Conservation (phyloP, 2,329 filamentous ascomycete species). For the Dactylonectria macrodidyma region DNA sequence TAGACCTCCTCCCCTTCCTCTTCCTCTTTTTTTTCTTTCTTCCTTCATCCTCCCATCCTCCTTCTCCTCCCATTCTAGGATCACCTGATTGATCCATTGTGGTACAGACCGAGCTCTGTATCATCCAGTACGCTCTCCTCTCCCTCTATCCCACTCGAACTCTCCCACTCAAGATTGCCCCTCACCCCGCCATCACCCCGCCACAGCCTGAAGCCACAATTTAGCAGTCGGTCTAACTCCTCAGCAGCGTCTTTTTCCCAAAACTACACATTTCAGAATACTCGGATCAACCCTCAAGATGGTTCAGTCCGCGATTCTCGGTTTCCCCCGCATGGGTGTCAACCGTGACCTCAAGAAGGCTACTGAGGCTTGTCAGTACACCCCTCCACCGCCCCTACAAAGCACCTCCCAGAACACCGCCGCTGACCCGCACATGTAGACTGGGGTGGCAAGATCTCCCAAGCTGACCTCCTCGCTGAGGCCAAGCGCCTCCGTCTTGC, state of each 20-base stretch:
- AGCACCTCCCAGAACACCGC: conserved; percentile 17
- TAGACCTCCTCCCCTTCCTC: conserved; percentile 38
- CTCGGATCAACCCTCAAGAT: conserved; percentile 62
- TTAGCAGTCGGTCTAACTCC: conserved; percentile 31
- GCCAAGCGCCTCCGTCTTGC: conserved; percentile 96
- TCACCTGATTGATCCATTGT: conserved; percentile 48
- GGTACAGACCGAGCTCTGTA: conserved; percentile 48
- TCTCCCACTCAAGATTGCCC: conserved; percentile 33
- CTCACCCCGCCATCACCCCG: conserved; percentile 46
- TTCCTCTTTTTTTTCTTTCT: conserved; percentile 40
- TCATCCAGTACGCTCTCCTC: conserved; percentile 40
- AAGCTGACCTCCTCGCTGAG: conserved; percentile 91
- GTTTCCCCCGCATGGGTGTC: conserved; percentile 98
- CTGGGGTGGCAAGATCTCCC: conserved; percentile 95
- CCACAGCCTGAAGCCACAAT: conserved; percentile 25
- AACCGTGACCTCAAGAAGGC: conserved; percentile 99
- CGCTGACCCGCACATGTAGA: conserved; percentile 56
- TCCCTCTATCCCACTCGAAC: conserved; percentile 8
- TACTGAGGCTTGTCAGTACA: conserved; percentile 86
- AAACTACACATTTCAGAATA: conserved; percentile 39
- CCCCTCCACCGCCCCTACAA: conserved; percentile 52
- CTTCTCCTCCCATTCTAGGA: conserved; percentile 45
- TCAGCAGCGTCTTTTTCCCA: conserved; percentile 27
- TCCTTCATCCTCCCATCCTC: conserved; percentile 38
- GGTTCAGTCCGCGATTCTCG: conserved; percentile 85